These are phyloP conservation scores for Puya raimondii DNA, from an alignment of 176 grass and related monocot species.

Conservation along the genomic window DNA sequence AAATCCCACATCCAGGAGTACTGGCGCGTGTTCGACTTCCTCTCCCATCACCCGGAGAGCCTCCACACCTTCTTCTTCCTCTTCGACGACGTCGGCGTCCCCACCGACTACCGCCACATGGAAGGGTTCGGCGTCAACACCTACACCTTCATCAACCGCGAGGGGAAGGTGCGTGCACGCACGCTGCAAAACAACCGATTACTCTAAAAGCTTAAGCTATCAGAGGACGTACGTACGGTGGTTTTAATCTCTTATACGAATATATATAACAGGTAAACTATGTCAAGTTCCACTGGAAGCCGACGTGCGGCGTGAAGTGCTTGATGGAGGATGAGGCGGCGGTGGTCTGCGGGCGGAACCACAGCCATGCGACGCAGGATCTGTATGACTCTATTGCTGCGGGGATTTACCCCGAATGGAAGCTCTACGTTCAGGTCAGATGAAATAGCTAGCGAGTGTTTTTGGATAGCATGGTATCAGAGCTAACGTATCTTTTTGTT, in stretches of 20 bases:
- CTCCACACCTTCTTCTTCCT: conserved; percentile 98
- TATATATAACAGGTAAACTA: conserved; percentile 15
- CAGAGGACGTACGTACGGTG: too few species aligned
- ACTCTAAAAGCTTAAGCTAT: too few species aligned
- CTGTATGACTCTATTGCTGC: conserved; percentile 77
- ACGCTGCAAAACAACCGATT: too few species aligned
- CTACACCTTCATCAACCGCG: conserved; percentile 66
- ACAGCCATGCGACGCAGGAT: conserved; percentile 90
- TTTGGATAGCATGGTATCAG: too few species aligned
- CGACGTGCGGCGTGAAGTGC: conserved; percentile 61
- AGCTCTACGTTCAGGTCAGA: conserved; percentile 70
- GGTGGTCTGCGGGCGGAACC: conserved; percentile 54
- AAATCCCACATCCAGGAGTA: conserved; percentile 76
- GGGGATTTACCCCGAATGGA: conserved; percentile 73
- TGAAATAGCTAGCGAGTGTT: too few species aligned
- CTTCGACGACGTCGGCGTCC: conserved; percentile 85
- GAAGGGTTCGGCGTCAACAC: conserved; percentile 84
- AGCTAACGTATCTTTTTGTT: too few species aligned
- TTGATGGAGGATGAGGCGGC: conserved; percentile 69
- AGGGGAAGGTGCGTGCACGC: conserved; percentile 13
- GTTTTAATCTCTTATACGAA: too few species aligned
- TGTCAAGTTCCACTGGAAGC: conserved; percentile 93
- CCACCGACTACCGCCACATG: conserved; percentile 82
- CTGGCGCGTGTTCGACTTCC: conserved; percentile 76
- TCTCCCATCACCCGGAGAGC: conserved; percentile 72